phyloP scores from a whole-genome alignment of 2,329 filamentous ascomycete species.

The Venturia nashicola region DNA sequence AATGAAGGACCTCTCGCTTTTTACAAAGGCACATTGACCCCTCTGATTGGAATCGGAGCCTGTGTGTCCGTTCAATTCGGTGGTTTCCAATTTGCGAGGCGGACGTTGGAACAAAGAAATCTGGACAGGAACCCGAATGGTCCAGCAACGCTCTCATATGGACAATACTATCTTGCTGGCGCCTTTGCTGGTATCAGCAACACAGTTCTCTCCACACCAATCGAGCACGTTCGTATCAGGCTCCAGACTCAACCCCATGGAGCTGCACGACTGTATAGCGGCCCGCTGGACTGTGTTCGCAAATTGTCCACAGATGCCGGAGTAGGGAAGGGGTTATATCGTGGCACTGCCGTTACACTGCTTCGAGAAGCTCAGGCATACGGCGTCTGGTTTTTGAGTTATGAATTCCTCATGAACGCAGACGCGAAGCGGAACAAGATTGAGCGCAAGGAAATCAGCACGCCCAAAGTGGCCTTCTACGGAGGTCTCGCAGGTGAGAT shows the following conservation, averaged over 20 bases:
- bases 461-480: conserved; percentile 79
- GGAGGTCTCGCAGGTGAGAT: conserved; percentile 89
- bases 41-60: conserved; percentile 87
- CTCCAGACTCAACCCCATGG: conserved; percentile 95
- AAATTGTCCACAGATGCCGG: conserved; percentile 61
- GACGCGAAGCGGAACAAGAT: conserved; percentile 70
- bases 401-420: conserved; percentile 91
- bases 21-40: conserved; percentile 96
- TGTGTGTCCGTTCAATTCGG: conserved; percentile 99
- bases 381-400: conserved; percentile 87
- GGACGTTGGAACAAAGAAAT: conserved; percentile 71
- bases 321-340: conserved; percentile 64
- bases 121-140: conserved; percentile 26
- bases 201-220: conserved; percentile 74
- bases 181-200: conserved; percentile 91
- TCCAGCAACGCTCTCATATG: conserved; percentile 52
- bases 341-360: conserved; percentile 75
- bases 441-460: conserved; percentile 64
- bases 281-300: conserved; percentile 80
- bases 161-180: conserved; percentile 80
- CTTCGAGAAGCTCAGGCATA: conserved; percentile 88
- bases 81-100: conserved; percentile 85
- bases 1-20: conserved; percentile 85
- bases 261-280: conserved; percentile 57
- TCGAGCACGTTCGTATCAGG: conserved; percentile 93